A percentile compares a stretch with the other conserved stretches of the same genome.
Conservation (phyloP, 495 filamentous ascomycete genomes). For the Darksidea phi region DNA sequence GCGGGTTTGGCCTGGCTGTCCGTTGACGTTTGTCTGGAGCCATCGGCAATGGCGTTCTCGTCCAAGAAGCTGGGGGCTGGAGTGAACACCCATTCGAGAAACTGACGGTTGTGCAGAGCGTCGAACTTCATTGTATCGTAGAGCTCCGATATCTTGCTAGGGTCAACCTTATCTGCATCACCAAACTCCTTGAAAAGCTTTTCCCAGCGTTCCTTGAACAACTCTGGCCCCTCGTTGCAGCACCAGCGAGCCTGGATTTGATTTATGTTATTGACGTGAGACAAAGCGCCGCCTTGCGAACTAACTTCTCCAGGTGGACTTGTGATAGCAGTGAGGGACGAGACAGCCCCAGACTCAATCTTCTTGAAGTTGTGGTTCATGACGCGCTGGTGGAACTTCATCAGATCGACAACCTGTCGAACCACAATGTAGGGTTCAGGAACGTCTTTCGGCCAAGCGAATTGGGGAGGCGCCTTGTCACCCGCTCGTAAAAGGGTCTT, state of each 20-base stretch:
- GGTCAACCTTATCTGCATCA: slow-evolving; percentile 95
- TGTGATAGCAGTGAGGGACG: slow-evolving; percentile 53
- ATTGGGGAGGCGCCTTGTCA: slow-evolving; percentile 82
- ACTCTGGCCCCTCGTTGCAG: slow-evolving; percentile 87
- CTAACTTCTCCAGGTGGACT: slow-evolving; percentile 27
- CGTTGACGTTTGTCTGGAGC: slow-evolving; percentile 11
- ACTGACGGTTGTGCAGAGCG: slow-evolving; percentile 91
- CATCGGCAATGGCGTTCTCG: slow-evolving; percentile 51
- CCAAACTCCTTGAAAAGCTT: slow-evolving; percentile 97
- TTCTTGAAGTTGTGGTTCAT: slow-evolving; percentile 90
- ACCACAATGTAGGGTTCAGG: slow-evolving; percentile 91
- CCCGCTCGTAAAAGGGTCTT: slow-evolving; percentile 87
- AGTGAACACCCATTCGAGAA: slow-evolving; percentile 97
- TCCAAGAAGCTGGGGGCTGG: slow-evolving; percentile 67
- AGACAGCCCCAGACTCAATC: slow-evolving; percentile 60
- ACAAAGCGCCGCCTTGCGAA: slow-evolving; percentile 49
- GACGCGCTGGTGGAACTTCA: slow-evolving; percentile 93
- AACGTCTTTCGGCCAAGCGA: slow-evolving; percentile 95
- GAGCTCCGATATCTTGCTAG: slow-evolving; percentile 94
- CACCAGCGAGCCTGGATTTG: slow-evolving; percentile 91
- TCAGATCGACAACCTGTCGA: slow-evolving; percentile 85
- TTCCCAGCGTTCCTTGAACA: slow-evolving; percentile 97
- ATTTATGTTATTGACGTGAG: slow-evolving; percentile 58
- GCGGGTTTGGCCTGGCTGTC: slow-evolving; percentile 20
- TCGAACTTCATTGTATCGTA: slow-evolving; percentile 99